Base-by-base conservation (phyloP, 148 eudicot genomes). In the Polygonum maritimum region DNA sequence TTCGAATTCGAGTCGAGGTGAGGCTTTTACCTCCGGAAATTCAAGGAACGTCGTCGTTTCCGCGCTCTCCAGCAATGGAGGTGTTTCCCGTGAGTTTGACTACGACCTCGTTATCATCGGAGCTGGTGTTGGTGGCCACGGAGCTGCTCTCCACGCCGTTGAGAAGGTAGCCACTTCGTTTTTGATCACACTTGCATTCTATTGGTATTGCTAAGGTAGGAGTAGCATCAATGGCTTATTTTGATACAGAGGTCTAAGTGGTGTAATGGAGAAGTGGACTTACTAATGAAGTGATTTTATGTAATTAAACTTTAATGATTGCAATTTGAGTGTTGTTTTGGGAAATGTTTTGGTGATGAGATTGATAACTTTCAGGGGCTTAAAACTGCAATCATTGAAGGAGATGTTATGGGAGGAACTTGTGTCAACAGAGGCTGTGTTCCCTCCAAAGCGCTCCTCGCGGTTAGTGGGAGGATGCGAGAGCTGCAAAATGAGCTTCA, bases 361-460 rank as follows among this genome's bases (percentile, higher is more conserved):
- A 3, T 57, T 57, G 31, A 57, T 12, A 31, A 2, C 15, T 6
- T 4, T 51, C 88, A 96, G 99, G 99, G 99, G 69, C 88, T 96
- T 80, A 96, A 92, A 92, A 96, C 98, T 80, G 98, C 99, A 73
- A 92, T 96, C 79, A 88, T 96, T 57, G 99, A 96, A 82, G 99
- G 99, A 62, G 99, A 88, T 85, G 99, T 96, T 79, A 84, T 96
- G 85, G 99, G 99, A 75, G 99, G 99, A 79, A 96, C 99, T 74
- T 96, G 99, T 85, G 99, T 96, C 55, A 96, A 96, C 84, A 86
- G 99, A 77, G 99, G 99, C 51, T 96, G 99, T 84, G 99, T 96
- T 75, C 99, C 99, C 79, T 96, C 99, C 21, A 96, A 96, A 81
- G 99, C 99, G 19, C 92, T 96, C 81, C 87, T 96, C 76, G 99